phyloP scores from a whole-genome alignment of 495 filamentous ascomycete species.

The Geopyxis carbonaria region DNA sequence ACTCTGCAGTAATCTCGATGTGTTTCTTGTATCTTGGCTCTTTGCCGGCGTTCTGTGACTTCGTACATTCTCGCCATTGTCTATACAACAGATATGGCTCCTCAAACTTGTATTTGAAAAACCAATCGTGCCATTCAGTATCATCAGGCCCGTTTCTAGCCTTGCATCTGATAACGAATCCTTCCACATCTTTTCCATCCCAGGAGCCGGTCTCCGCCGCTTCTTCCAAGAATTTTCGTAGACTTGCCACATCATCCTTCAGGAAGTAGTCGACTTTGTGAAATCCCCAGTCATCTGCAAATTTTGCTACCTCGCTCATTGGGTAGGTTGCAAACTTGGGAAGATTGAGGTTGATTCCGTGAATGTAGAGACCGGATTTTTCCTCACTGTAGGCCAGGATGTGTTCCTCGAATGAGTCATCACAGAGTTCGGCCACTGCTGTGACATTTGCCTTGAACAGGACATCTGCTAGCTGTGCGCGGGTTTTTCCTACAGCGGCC shows the following conservation, averaged over 20 bases:
- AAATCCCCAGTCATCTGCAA: slow-evolving; percentile 89
- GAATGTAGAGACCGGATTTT: slow-evolving; percentile 78
- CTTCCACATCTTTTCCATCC: slow-evolving; percentile 81
- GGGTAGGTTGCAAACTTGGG: slow-evolving; percentile 77
- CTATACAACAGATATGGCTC: slow-evolving; percentile 97
- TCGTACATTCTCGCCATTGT: slow-evolving; percentile 96
- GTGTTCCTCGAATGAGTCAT: slow-evolving; percentile 92
- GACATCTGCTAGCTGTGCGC: slow-evolving; percentile 54
- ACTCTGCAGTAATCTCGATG: slow-evolving; percentile 74
- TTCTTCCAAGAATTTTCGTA: slow-evolving; percentile 55
- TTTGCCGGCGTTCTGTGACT: slow-evolving; percentile 63
- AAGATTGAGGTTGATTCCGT: slow-evolving; percentile 88
- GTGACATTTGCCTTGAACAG: slow-evolving; percentile 71
- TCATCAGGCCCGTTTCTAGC: slow-evolving; percentile 33
- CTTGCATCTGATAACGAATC: slow-evolving; percentile 88
- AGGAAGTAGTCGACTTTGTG: slow-evolving; percentile 67
- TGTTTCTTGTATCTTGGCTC: slow-evolving; percentile 70
- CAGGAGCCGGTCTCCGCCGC: slow-evolving; percentile 65
- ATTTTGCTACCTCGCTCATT: slow-evolving; percentile 58
- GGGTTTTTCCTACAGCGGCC: slow-evolving; percentile 51
- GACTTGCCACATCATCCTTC: slow-evolving; percentile 52
- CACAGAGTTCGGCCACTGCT: slow-evolving; percentile 89
- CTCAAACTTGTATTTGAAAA: slow-evolving; percentile 99
- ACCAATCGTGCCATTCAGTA: slow-evolving; percentile 62
- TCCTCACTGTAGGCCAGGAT: slow-evolving; percentile 78